These are phyloP conservation scores for Diaporthe ampelina DNA, from an alignment of 2,329 filamentous ascomycete species.

Conservation along the genomic window DNA sequence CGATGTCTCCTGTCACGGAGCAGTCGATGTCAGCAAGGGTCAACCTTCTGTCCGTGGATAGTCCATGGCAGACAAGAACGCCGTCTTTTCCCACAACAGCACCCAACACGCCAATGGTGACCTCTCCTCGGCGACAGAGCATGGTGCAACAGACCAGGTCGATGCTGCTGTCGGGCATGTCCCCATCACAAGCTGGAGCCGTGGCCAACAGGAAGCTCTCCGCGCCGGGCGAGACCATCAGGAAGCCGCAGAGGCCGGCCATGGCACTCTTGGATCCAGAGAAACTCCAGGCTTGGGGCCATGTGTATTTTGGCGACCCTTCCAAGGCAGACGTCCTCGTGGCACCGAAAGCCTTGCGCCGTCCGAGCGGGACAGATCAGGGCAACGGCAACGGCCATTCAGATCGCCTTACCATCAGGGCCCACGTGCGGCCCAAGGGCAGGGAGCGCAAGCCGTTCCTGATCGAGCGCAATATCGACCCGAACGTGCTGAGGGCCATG, in stretches of 20 bases:
- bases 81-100: slow-evolving; percentile 17
- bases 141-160: slow-evolving; percentile 50
- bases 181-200: slow-evolving; percentile 38
- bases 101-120: slow-evolving; percentile 41
- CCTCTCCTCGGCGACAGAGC: slow-evolving; percentile 44
- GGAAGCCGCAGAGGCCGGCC: slow-evolving; percentile 44
- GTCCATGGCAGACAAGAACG: slow-evolving; percentile 41
- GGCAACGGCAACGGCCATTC: slow-evolving; percentile 37
- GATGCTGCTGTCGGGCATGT: slow-evolving; percentile 49
- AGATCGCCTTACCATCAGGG: slow-evolving; percentile 56
- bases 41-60: slow-evolving; percentile 47
- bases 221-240: slow-evolving; percentile 38
- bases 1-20: slow-evolving; percentile 50
- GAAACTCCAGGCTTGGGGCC: slow-evolving; percentile 57
- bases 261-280: slow-evolving; percentile 48
- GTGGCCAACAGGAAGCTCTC: slow-evolving; percentile 48
- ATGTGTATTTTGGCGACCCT: slow-evolving; percentile 57
- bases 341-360: slow-evolving; percentile 57
- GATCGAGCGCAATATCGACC: slow-evolving; percentile 64
- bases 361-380: slow-evolving; percentile 47
- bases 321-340: slow-evolving; percentile 61
- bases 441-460: slow-evolving; percentile 60
- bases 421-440: slow-evolving; percentile 57
- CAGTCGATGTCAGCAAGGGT: slow-evolving; percentile 45
- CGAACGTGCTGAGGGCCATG: slow-evolving; percentile 61